Conservation (phyloP, 495 filamentous ascomycete species). For the Xylaria flabelliformis region DNA sequence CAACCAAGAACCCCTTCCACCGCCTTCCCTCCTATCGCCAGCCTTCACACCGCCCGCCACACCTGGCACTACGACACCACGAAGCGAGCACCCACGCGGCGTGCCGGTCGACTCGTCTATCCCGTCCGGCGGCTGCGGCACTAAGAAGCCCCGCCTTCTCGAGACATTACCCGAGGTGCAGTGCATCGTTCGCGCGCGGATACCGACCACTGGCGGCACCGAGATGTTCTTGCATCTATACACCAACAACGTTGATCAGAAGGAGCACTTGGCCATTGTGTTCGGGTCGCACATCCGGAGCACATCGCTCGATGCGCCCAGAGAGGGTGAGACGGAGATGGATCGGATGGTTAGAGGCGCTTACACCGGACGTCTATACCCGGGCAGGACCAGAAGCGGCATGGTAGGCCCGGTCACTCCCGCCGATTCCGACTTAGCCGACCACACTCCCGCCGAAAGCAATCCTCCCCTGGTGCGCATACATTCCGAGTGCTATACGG, state of each 20-base stretch:
- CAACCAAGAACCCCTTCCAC: slow-evolving; percentile 34
- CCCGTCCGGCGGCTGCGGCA: slow-evolving; percentile 55
- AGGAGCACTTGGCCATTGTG: slow-evolving; percentile 98
- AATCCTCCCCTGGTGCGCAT: slow-evolving; percentile 81
- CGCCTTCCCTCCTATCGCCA: slow-evolving; percentile 67
- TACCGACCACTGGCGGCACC: slow-evolving; percentile 84
- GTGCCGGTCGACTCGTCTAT: slow-evolving; percentile 62
- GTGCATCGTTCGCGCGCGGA: slow-evolving; percentile 83
- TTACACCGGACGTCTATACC: slow-evolving; percentile 86
- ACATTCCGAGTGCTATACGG: slow-evolving; percentile 98
- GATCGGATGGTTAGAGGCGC: slow-evolving; percentile 95
- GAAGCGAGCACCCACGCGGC: slow-evolving; percentile 48
- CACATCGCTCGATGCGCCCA: slow-evolving; percentile 74
- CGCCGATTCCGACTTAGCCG: slow-evolving; percentile 35
- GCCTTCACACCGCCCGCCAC: slow-evolving; percentile 84
- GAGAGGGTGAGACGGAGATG: slow-evolving; percentile 91
- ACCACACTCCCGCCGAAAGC: background rate
- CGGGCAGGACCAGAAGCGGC: slow-evolving; percentile 77
- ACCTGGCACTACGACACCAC: slow-evolving; percentile 65
- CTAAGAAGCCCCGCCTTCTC: slow-evolving; percentile 70
- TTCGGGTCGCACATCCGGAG: slow-evolving; percentile 88
- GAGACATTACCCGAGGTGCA: slow-evolving; percentile 73
- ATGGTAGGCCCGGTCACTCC: slow-evolving; percentile 33
- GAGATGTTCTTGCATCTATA: slow-evolving; percentile 99
- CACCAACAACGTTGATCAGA: slow-evolving; percentile 87